Evolutionary conservation across 257 asterid genomes (phyloP), one percentile per base, ranked within the genome.

Genomic region (Jacaranda copaia): DNA sequence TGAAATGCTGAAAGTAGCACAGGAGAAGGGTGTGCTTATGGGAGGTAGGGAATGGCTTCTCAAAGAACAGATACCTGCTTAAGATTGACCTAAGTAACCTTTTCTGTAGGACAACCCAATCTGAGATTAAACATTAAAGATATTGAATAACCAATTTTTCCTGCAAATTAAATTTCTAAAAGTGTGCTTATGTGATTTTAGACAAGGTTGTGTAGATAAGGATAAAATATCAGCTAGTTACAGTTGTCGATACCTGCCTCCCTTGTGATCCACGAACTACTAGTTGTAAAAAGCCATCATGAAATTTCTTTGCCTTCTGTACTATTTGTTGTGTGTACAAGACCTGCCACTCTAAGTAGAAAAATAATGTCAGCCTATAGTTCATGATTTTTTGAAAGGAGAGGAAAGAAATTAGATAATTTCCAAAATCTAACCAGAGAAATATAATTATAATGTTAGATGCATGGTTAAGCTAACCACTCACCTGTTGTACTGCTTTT

Each of bases 261-360:
- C 91, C 85, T 74, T 87, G 96, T 55, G 91, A 91, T 77, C 97
- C 97, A 83, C 85, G 78, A 70, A 75, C 79, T 70, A 81, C 79
- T 80, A 94, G 96, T 76, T 81, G 87, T 79, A 92, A 80, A 80
- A 84, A 82, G 25, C 97, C 98, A 80, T 94, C 99, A 78, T 87
- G 97, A 71, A 84, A 92, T 79, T 86, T 94, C 89, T 94, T 92
- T 39, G 89, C 89, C 86, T 92, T 92, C 81, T 92, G 96, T 83
- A 92, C 87, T 76, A 92, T 43, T 63, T 94, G 96, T 65, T 91
- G 82, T n/a, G 99, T 92, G 88, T 92, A 92, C 85, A 92, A 75
- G 80, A 88, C 97, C 93, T 87, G 90, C 98, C 99, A 94, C 80
- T 92, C 98, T 91, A 65, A 13, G 57, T 68, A 60, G 42, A 25